Conservation (phyloP, 192 early-diverging fungal genomes). For the Funneliformis mosseae region DNA sequence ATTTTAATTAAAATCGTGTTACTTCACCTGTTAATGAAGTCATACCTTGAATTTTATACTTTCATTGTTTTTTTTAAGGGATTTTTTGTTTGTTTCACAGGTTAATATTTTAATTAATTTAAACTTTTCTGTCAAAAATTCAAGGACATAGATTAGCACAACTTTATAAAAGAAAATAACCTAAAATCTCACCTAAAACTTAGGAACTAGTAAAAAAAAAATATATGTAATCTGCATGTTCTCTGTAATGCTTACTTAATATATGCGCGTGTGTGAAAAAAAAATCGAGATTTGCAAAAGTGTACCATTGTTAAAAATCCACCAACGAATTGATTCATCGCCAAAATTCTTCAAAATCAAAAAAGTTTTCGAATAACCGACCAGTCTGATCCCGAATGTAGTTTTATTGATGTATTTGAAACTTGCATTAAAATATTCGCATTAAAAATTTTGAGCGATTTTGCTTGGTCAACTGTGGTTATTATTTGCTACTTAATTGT, state of each 20-base stretch:
- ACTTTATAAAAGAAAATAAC: background rate
- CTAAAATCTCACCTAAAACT: too few species aligned
- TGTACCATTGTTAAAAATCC: background rate
- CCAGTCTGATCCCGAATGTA: background rate
- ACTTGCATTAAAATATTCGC: background rate
- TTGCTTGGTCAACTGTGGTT: too few species aligned
- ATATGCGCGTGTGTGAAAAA: background rate
- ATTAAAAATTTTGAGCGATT: too few species aligned
- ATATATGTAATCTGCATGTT: too few species aligned
- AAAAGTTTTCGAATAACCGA: background rate
- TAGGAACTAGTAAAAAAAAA: too few species aligned
- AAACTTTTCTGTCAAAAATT: background rate
- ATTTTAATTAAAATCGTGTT: background rate
- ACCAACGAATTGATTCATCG: too few species aligned
- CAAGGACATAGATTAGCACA: too few species aligned
- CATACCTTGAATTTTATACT: background rate
- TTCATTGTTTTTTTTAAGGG: background rate
- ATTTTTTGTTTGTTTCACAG: background rate
- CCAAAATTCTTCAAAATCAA: background rate
- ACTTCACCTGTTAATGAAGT: background rate
- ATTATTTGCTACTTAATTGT: too few species aligned
- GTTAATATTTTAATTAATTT: background rate
- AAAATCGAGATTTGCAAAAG: background rate
- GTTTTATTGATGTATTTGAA: background rate
- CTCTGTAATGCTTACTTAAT: background rate